Base-by-base conservation (phyloP, 2,329 filamentous ascomycete species). In the Botrytis elliptica region DNA sequence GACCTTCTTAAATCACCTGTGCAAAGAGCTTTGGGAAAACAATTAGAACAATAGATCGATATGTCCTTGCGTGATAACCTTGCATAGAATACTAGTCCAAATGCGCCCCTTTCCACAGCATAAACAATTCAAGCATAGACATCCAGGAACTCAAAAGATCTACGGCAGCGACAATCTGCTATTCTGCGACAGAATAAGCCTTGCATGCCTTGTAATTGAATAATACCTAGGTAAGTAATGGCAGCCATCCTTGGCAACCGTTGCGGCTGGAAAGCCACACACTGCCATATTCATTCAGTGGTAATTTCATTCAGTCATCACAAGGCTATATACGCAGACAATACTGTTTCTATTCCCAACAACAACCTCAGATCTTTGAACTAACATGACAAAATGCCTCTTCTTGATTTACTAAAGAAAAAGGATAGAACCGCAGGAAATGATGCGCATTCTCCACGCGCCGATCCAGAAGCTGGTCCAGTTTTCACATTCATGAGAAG, bases 401-500 rank as follows among this genome's bases (percentile, higher is more conserved):
- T 91, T 75, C 86, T 85, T 80, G 86, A 90, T 77, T 81, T 91
- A 42, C 83, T 92, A 74, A 90, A 88, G 81, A 91, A 90, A 83
- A 90, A 89, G 79, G 87, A 89, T 57, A 88, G 85, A 78, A 82
- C 86, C 70, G 83, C 82, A 74, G 81, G 83, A 73, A 81, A 82
- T 38, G 77, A 79, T 55, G 78, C 79, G 8, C 70, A 73, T 57
- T 78, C 80, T 38, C 78, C 80, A 44, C n/a, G 80, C 80, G 59
- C 64, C 52, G 70, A 68, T 52, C 65, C 73, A 42, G 73, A 78
- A 60, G 75, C 75, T 14, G 72, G 75, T 67, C 75, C 77, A 29
- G 70, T 93, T 78, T 94, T 98, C 84, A 93, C 88, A 76, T 94
- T 98, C 84, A 87, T 96, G 80, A 91, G 94, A 94, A 97, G 75